These are phyloP conservation scores for Clathrus columnatus DNA, from an alignment of 768 basidiomycete species.

Conservation along the genomic window DNA sequence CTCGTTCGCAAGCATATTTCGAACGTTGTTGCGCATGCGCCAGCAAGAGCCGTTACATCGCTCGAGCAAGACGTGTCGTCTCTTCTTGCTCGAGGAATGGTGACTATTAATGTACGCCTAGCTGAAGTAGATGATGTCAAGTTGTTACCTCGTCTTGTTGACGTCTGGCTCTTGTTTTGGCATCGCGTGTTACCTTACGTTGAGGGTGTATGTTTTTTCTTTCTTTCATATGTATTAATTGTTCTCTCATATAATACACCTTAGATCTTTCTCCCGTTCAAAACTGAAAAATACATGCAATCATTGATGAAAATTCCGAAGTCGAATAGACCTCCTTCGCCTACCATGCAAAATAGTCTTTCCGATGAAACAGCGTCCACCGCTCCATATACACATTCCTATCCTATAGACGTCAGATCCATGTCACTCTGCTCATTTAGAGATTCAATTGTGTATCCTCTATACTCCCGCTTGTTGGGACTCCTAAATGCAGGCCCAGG, in stretches of 20 bases:
- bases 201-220: constrained; percentile 58
- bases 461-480: constrained; percentile 45
- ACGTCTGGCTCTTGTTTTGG: constrained; percentile 93
- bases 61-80: constrained; percentile 76
- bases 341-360: constrained; percentile 38
- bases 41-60: constrained; percentile 61
- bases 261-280: constrained; percentile 51
- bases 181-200: constrained; percentile 79
- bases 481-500: constrained; percentile 32
- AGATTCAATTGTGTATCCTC: constrained; percentile 66
- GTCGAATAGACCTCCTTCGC: constrained; percentile 35
- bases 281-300: constrained; percentile 54
- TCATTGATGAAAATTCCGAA: constrained; percentile 60
- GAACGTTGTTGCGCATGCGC: constrained; percentile 60
- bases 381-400: constrained; percentile 21
- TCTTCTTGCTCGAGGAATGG: constrained; percentile 81
- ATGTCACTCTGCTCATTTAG: constrained; percentile 75
- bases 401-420: constrained; percentile 66
- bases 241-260: constrained; percentile 21
- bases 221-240: neutral
- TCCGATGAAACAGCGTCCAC: constrained; percentile 22
- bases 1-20: constrained; percentile 76
- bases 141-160: constrained; percentile 68
- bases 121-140: constrained; percentile 68
- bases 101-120: constrained; percentile 83